These are phyloP conservation scores for Apiotrichum sp. DNA, from an alignment of 1,284 basidiomycete genomes.

Conservation along the genomic window DNA sequence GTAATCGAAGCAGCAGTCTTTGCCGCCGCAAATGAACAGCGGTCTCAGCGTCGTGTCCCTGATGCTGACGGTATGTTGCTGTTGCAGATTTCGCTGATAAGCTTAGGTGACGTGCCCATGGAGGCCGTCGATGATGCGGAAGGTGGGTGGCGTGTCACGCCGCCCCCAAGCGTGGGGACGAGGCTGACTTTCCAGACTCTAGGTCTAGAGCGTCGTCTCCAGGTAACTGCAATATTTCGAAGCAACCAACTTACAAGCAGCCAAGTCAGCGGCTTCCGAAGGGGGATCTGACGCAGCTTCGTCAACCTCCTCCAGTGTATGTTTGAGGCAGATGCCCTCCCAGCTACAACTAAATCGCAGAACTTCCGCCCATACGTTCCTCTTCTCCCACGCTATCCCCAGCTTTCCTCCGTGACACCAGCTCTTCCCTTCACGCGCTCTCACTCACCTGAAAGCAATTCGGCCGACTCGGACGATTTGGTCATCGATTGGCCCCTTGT, in stretches of 20 bases:
- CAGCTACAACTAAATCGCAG: constrained; percentile 5
- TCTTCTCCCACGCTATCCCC: constrained; percentile 33
- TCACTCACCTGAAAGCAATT: background rate
- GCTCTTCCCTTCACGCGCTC: background rate
- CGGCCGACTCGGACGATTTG: background rate
- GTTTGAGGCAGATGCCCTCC: background rate
- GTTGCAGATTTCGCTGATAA: background rate
- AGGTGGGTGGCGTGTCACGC: constrained; percentile 4
- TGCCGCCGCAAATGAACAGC: constrained; percentile 6
- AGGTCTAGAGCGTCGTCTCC: background rate
- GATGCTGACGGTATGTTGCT: background rate
- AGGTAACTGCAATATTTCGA: background rate
- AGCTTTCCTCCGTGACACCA: constrained; percentile 11
- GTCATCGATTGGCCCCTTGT: constrained; percentile 26
- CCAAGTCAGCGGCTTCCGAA: background rate
- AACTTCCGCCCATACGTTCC: constrained; percentile 22
- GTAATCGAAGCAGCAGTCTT: constrained; percentile 10
- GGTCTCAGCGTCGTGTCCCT: background rate
- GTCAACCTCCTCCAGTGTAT: background rate
- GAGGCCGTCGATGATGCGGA: background rate
- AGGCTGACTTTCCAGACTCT: background rate
- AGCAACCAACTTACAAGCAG: background rate
- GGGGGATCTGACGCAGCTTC: background rate
- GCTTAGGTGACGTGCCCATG: constrained; percentile 2
- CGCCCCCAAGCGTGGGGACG: background rate